These are phyloP conservation scores for Cladobotryum mycophilum DNA, from an alignment of 2,329 filamentous ascomycete species.

Conservation along the genomic window DNA sequence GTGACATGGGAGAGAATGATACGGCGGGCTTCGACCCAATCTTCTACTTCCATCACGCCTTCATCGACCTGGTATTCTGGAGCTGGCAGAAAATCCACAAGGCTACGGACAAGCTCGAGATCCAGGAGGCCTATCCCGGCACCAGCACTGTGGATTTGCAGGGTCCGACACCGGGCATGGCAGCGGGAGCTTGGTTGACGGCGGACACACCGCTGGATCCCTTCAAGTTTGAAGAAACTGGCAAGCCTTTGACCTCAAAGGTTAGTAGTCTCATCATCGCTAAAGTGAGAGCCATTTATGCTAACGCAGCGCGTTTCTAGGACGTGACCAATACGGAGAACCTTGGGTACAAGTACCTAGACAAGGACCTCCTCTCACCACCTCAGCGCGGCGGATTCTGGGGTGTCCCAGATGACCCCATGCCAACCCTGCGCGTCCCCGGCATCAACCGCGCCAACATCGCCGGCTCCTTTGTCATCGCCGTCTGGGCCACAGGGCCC, in stretches of 20 bases:
- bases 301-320: not conserved
- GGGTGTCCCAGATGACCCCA: no score
- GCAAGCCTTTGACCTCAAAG: not conserved
- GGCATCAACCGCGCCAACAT: conserved; percentile 17
- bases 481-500: conserved; percentile 9
- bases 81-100: conserved; percentile 21
- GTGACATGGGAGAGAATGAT: conserved; percentile 30
- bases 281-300: not conserved
- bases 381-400: no score
- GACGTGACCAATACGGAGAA: not conserved
- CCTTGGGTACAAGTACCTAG: conserved; percentile 2
- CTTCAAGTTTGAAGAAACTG: conserved; percentile 4
- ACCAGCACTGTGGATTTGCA: conserved; percentile 9
- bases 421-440: not conserved
- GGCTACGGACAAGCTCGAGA: conserved; percentile 1
- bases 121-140: conserved; percentile 10
- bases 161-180: conserved; percentile 5
- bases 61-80: conserved; percentile 26
- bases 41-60: conserved; percentile 27
- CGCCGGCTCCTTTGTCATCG: conserved; percentile 20
- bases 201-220: conserved; percentile 15
- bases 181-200: conserved; percentile 3
- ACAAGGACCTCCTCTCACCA: no score
- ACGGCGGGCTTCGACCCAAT: conserved; percentile 27
- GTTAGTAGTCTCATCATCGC: conserved; percentile 1